These are phyloP conservation scores for Alternaria ventricosa DNA, from an alignment of 2,329 filamentous ascomycete species.

Conservation along the genomic window DNA sequence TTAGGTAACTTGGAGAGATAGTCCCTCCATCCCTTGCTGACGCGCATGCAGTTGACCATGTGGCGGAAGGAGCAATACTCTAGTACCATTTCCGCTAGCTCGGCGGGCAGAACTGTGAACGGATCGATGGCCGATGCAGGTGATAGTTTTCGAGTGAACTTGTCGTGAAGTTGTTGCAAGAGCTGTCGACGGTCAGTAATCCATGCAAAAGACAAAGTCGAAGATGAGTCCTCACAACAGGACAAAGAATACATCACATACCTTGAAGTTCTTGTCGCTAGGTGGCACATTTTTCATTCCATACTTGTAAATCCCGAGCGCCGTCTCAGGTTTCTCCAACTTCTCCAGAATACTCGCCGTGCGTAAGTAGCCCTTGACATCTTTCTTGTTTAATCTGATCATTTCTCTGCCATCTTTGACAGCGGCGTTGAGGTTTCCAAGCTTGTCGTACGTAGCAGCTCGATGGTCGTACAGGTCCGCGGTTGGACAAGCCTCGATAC, in stretches of 20 bases:
- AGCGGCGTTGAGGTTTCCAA: conserved; percentile 58
- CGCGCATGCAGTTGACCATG: conserved; percentile 59
- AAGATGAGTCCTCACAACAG: neutral
- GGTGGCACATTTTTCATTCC: conserved; percentile 61
- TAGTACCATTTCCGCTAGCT: conserved; percentile 61
- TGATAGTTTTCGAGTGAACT: conserved; percentile 51
- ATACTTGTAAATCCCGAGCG: conserved; percentile 63
- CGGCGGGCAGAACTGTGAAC: conserved; percentile 60
- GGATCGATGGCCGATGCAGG: conserved; percentile 58
- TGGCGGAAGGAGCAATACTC: conserved; percentile 60
- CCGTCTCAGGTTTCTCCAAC: conserved; percentile 60
- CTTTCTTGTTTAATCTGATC: conserved; percentile 58
- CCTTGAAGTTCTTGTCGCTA: conserved; percentile 43
- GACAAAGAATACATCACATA: conserved; percentile 6
- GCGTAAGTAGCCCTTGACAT: conserved; percentile 65
- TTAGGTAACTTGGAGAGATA: conserved; percentile 56
- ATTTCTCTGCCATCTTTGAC: conserved; percentile 64
- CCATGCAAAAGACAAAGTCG: neutral
- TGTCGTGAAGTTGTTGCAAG: conserved; percentile 56
- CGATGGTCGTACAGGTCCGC: conserved; percentile 60
- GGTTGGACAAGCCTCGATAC: conserved; percentile 36
- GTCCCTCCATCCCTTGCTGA: conserved; percentile 63
- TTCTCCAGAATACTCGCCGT: conserved; percentile 58
- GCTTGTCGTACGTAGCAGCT: conserved; percentile 62
- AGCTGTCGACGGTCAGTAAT: conserved; percentile 35